Base-by-base conservation (phyloP, 441 rosid species). In the Francoa sonchifolia region DNA sequence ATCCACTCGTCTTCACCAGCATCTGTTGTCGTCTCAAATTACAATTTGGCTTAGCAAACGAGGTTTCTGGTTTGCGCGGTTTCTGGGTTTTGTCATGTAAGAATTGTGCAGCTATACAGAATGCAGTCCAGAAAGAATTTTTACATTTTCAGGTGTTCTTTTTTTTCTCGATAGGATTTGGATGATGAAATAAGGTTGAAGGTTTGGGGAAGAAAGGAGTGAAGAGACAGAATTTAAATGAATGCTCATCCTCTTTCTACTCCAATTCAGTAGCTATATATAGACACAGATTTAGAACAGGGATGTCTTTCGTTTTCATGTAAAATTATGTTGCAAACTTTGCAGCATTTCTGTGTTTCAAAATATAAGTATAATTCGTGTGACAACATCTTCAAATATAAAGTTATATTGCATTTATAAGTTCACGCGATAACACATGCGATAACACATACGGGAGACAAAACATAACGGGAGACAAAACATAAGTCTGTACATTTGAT, bases 1-100 rank as follows among this genome's bases (percentile, higher is more conserved):
- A 76, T 90, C 47, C 96, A 90, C 33, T 47, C 98, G 2, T 59
- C 85, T 15, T 34, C 79, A 3, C 73, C 84, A 0, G 98, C 98
- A 0, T 71, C 65, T 30, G 57, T 90, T 38, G 73, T 75, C 1
- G 77, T 90, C 50, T 71, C 92, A 25, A 74, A 76, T 73, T 90
- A 82, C 79, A 72, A 47, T 13, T 55, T 85, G 61, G 85, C 79
- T 42, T 90, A 72, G 28, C 41, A 38, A 48, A 30, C 33, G 18
- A 31, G 26, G 19, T 8, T 7, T 8, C 37, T 32, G 18, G 10
- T 40, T 31, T 42, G 20, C 47, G 44, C 38, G 5, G 56, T 61
- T 61, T 64, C 62, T 44, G n/a, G 56, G 50, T 63, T 31, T 28
- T 63, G 52, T 67, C 47, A 47, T 57, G 61, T 36, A 59, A 66